phyloP scores from a whole-genome alignment of 1,284 basidiomycete genomes.

The Irpex sp. region DNA sequence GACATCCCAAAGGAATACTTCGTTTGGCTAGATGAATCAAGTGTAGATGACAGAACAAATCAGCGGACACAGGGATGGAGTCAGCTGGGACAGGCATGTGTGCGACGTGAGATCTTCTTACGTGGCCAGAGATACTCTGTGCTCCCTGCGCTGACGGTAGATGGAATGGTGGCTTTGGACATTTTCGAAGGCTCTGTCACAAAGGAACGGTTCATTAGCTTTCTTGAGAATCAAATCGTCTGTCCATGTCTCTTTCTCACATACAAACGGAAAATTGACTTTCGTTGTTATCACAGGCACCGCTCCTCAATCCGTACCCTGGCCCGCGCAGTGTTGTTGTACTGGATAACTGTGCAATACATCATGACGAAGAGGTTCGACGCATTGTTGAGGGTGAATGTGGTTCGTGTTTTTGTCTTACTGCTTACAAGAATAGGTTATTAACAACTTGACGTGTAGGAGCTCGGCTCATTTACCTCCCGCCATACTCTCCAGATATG shows the following conservation, averaged over 20 bases:
- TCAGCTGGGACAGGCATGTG: slow-evolving; percentile 21
- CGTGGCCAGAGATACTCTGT: slow-evolving; percentile 26
- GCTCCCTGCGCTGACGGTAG: slow-evolving; percentile 26
- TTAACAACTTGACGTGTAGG: slow-evolving; percentile 16
- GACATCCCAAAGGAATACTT: slow-evolving; percentile 29
- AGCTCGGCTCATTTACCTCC: slow-evolving; percentile 30
- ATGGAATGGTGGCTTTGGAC: slow-evolving; percentile 27
- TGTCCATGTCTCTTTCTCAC: slow-evolving; percentile 4
- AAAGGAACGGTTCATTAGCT: slow-evolving; percentile 26
- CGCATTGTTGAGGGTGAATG: slow-evolving; percentile 27
- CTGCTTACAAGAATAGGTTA: background rate
- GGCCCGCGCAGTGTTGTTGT: slow-evolving; percentile 30
- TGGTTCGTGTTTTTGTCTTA: slow-evolving; percentile 8
- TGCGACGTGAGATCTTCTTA: slow-evolving; percentile 19
- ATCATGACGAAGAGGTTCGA: slow-evolving; percentile 28
- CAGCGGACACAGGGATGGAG: slow-evolving; percentile 21
- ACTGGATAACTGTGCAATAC: slow-evolving; percentile 37
- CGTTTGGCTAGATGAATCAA: slow-evolving; percentile 38
- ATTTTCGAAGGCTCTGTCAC: slow-evolving; percentile 31
- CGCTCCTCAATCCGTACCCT: slow-evolving; percentile 27
- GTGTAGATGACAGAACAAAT: slow-evolving; percentile 21
- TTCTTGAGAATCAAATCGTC: slow-evolving; percentile 25
- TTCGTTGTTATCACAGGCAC: slow-evolving; percentile 17
- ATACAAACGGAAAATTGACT: background rate
- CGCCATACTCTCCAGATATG: slow-evolving; percentile 33